A percentile compares a stretch with the other conserved stretches of the same genome.
These are phyloP conservation scores for Vanderwaltozyma tropicalis DNA, from an alignment of 805 yeast species.

Conservation along the genomic window DNA sequence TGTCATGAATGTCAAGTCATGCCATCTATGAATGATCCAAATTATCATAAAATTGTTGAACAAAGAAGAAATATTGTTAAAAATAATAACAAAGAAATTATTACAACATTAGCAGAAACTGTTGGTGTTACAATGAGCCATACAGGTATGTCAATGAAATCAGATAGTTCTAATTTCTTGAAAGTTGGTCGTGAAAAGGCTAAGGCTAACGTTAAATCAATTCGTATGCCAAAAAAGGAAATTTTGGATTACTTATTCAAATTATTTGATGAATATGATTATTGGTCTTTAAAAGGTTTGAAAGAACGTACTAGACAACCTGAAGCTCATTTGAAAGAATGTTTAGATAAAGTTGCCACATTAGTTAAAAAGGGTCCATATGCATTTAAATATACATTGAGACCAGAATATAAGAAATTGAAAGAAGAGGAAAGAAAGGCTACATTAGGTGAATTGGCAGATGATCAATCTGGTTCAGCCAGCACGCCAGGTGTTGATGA, in stretches of 20 bases:
- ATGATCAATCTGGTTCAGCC: slow-evolving; percentile 11
- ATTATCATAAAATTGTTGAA: slow-evolving; percentile 54
- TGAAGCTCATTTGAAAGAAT: slow-evolving; percentile 82
- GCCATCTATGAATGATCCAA: slow-evolving; percentile 65
- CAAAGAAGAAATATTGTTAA: slow-evolving; percentile 40
- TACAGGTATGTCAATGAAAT: slow-evolving; percentile 75
- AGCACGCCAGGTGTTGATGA: not conserved
- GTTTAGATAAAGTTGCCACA: slow-evolving; percentile 79
- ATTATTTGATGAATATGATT: slow-evolving; percentile 87
- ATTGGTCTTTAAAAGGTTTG: slow-evolving; percentile 91
- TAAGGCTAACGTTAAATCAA: slow-evolving; percentile 52
- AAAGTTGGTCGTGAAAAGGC: slow-evolving; percentile 39
- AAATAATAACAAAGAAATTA: slow-evolving; percentile 47
- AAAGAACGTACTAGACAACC: slow-evolving; percentile 94
- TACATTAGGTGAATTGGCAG: slow-evolving; percentile 42
- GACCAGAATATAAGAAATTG: slow-evolving; percentile 78
- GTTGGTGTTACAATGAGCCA: slow-evolving; percentile 85
- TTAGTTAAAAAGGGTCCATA: slow-evolving; percentile 93
- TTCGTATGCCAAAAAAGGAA: slow-evolving; percentile 88
- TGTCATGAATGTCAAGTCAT: slow-evolving; percentile 86
- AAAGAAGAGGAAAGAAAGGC: slow-evolving; percentile 68
- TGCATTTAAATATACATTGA: slow-evolving; percentile 80
- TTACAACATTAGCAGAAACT: slow-evolving; percentile 60
- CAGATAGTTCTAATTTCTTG: slow-evolving; percentile 61
- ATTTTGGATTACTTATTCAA: slow-evolving; percentile 79